Conservation (phyloP, 176 grass and related monocot genomes). For the Puya raimondii region DNA sequence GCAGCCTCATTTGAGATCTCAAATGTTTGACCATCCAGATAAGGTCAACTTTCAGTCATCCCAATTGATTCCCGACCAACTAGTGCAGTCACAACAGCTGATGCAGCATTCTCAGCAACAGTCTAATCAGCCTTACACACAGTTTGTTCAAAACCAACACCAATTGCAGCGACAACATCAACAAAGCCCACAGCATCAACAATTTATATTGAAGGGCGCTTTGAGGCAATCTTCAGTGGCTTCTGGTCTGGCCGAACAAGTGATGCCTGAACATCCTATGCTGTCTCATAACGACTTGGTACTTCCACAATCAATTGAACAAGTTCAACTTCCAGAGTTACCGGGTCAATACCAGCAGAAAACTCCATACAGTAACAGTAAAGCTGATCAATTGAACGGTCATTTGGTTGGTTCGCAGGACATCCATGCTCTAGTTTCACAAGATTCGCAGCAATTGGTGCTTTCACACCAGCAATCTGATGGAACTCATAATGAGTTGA, state of each 20-base stretch:
- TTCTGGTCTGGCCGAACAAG: constrained; percentile 48
- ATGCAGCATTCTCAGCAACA: constrained; percentile 66
- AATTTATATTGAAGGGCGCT: constrained; percentile 37
- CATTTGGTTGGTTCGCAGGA: constrained; percentile 51
- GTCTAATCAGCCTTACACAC: constrained; percentile 37
- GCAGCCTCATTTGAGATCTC: constrained; percentile 57
- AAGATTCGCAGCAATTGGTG: constrained; percentile 55
- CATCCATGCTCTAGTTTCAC: constrained; percentile 39
- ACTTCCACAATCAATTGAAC: constrained; percentile 51
- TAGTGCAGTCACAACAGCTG: constrained; percentile 48
- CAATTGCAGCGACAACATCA: constrained; percentile 46
- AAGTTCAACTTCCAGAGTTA: constrained; percentile 34
- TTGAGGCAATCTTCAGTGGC: constrained; percentile 47
- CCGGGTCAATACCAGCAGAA: constrained; percentile 64
- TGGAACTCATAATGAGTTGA: constrained; percentile 35
- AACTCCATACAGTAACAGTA: constrained; percentile 40
- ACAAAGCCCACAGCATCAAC: constrained; percentile 47
- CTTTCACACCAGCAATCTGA: constrained; percentile 32
- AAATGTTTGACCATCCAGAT: constrained; percentile 67
- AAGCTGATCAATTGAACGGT: constrained; percentile 53
- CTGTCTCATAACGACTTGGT: constrained; percentile 47
- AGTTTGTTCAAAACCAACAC: constrained; percentile 59
- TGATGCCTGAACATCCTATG: constrained; percentile 46
- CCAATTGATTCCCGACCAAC: constrained; percentile 49
- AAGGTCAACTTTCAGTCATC: constrained; percentile 65